A percentile compares a stretch with the other conserved stretches of the same genome.
These are phyloP conservation scores for Botryococcus braunii DNA, from an alignment of 163 green algal species.

Conservation along the genomic window DNA sequence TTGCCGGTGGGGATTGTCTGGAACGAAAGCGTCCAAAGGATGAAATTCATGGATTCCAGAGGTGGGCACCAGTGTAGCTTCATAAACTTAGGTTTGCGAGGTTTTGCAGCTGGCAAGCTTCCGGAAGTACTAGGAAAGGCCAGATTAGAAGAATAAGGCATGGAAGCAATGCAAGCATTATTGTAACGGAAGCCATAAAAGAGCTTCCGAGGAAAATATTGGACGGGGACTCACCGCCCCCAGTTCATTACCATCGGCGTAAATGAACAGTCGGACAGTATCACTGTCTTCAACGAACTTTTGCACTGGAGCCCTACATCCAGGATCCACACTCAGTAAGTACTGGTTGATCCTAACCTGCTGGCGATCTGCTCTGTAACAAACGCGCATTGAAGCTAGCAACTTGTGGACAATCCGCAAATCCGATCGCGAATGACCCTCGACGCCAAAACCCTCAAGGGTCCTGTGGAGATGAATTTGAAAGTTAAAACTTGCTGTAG, in stretches of 20 bases:
- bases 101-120: not conserved
- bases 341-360: not conserved
- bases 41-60: not conserved
- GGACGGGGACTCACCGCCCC: constrained; percentile 27
- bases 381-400: not conserved
- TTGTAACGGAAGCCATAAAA: not conserved
- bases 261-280: constrained; percentile 47
- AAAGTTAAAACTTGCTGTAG: not conserved
- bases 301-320: constrained; percentile 22
- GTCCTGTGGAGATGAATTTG: not conserved
- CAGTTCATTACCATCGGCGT: constrained; percentile 61
- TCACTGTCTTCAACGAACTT: constrained; percentile 58
- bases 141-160: not conserved
- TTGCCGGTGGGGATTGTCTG: not conserved
- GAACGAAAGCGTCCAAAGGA: not conserved
- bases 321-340: constrained; percentile 3
- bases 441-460: not conserved
- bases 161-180: not conserved
- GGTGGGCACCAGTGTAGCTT: not conserved
- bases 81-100: not conserved
- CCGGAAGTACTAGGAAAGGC: not conserved
- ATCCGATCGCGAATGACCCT: no score
- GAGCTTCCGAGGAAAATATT: not conserved
- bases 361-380: not conserved
- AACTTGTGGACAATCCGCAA: not conserved